Evolutionary conservation across 225 moss, liverwort and hornwort genomes (phyloP).

Genomic region (Pseudoscleropodium purum): DNA sequence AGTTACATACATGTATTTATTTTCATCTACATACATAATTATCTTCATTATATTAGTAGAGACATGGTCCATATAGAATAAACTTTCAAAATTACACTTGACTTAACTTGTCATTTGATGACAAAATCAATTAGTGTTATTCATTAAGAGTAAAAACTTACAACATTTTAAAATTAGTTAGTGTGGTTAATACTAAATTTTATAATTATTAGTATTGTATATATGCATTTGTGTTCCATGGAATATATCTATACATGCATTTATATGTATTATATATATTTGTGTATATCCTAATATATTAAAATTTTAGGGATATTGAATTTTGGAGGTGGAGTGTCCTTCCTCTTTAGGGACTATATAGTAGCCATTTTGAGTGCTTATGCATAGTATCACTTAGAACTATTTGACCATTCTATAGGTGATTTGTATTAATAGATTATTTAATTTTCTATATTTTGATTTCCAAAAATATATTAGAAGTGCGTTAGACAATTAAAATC

Average conservation of each 20-base stretch:
- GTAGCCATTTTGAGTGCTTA: background rate
- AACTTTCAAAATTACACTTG: background rate
- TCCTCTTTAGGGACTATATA: background rate
- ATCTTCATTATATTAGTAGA: background rate
- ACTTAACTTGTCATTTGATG: background rate
- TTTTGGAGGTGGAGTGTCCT: background rate
- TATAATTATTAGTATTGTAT: background rate
- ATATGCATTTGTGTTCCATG: background rate
- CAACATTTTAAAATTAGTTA: background rate
- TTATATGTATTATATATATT: too few relatives aligned
- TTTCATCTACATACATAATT: background rate
- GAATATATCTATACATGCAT: background rate
- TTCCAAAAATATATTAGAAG: background rate
- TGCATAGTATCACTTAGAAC: background rate
- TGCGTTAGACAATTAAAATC: background rate
- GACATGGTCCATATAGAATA: rapidly evolving
- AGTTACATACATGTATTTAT: too few relatives aligned
- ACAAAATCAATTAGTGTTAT: background rate
- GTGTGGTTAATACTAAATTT: background rate
- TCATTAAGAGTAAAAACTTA: background rate
- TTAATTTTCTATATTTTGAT: background rate
- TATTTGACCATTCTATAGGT: background rate
- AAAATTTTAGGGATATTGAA: too few relatives aligned
- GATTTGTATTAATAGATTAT: background rate
- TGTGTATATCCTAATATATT: background rate